Conservation (phyloP, 2,329 filamentous ascomycete species). For the Calcarisporium arbuscula region DNA sequence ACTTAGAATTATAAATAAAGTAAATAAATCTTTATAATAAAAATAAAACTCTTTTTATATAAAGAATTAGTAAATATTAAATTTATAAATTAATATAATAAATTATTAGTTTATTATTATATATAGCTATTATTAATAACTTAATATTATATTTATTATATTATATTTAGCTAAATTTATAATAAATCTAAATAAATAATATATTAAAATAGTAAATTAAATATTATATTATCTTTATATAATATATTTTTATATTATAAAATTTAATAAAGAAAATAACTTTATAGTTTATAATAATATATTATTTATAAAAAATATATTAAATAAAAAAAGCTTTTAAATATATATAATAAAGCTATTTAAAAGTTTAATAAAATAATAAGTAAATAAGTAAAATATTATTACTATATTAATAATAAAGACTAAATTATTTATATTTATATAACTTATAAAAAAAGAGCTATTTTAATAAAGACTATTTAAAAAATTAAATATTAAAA, state of each 20-base stretch:
- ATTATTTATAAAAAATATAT: not conserved
- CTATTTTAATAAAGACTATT: not conserved
- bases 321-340: not conserved
- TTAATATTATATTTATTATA: too few relatives aligned
- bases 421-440: not conserved
- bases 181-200: too few relatives aligned
- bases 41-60: too few relatives aligned
- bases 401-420: constrained; percentile 1
- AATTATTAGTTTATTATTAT: too few relatives aligned
- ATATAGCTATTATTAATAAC: too few relatives aligned
- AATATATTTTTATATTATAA: too few relatives aligned
- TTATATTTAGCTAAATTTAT: not conserved
- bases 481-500: not conserved
- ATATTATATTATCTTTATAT: too few relatives aligned
- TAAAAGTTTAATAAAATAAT: constrained; percentile 1
- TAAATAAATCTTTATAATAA: too few relatives aligned
- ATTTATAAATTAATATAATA: too few relatives aligned
- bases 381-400: constrained; percentile 2
- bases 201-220: too few relatives aligned
- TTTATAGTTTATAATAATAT: not conserved
- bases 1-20: constrained; percentile 2
- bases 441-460: constrained; percentile 1
- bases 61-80: too few relatives aligned
- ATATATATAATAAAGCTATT: not conserved
- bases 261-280: too few relatives aligned